Base-by-base conservation (phyloP, 1,139 yeast genomes). In the Fermentozyma sake region DNA sequence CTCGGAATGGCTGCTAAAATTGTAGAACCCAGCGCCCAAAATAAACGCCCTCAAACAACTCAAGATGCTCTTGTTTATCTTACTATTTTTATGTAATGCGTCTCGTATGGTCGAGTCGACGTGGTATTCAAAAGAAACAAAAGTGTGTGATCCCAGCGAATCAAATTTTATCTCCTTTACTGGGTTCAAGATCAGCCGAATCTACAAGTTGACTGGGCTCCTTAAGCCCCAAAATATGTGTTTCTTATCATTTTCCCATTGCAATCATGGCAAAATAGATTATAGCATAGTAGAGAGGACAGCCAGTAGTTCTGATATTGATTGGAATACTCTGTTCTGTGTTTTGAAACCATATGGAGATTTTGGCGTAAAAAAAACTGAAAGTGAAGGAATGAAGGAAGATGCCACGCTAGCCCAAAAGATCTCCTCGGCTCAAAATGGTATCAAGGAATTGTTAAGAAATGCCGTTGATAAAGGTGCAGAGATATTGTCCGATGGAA, bases 181-280 rank as follows among this genome's bases (percentile, higher is more conserved):
- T 0, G 89, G 89, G 1, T 75, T 77, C 46, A 71, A 73, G 34
- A 55, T 79, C 3, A 68, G 69, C 28, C 59, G 80, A 23, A 68
- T 71, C 20, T 72, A 70, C 38, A 67, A 64, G 18, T 43, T 75
- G 17, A 55, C 61, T 22, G 57, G 67, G 4, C 38, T 58, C 4
- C 24, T 26, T 3, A 46, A 53, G 5, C 67, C 68, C 1, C 63
- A 64, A 1, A 49, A 71, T 16, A 54, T 64, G 31, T 77, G 68
- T 35, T 68, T 64, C 36, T 48, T 79, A 7, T 52, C 71, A 1
- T 43, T 80, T 10, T 59, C 72, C 0, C 79, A 72, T 39, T 81
- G 89, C 46, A 51, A 63, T 16, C 55, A 58, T 10, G 89, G 89
- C 0, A 49, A 49, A n/a, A 58, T 67, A 3, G 70, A 68, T 28